phyloP scores from a whole-genome alignment of 495 filamentous ascomycete species.

The Tuber indicum region DNA sequence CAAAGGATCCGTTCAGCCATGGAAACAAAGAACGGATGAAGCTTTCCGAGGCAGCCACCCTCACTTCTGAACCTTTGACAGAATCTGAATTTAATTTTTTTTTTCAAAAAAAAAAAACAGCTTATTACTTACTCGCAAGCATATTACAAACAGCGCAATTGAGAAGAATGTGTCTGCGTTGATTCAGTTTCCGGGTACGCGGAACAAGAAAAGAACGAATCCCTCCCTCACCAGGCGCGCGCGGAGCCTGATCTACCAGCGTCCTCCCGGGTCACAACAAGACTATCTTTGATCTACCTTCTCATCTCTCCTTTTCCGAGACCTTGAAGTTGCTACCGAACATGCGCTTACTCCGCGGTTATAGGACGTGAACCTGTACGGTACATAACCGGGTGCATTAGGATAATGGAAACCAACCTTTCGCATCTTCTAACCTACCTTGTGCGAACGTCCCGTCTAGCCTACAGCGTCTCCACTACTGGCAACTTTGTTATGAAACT shows the following conservation, averaged over 20 bases:
- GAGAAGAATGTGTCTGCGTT: neutral
- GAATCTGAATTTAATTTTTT: neutral
- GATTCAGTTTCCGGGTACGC: neutral
- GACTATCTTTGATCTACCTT: constrained; percentile 61
- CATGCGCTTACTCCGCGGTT: constrained; percentile 57
- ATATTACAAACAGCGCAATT: neutral
- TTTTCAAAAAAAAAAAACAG: neutral
- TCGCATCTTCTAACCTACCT: constrained; percentile 68
- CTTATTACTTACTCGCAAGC: neutral
- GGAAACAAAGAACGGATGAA: neutral
- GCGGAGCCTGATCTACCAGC: constrained; percentile 54
- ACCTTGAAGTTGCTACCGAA: constrained; percentile 82
- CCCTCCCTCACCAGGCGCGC: neutral
- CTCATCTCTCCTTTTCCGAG: constrained; percentile 47
- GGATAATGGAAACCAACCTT: constrained; percentile 46
- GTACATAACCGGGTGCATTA: neutral
- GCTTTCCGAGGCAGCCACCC: neutral
- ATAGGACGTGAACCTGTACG: neutral
- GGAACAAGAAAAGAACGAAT: neutral
- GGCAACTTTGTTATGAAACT: constrained; percentile 67
- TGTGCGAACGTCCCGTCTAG: constrained; percentile 84
- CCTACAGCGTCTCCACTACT: constrained; percentile 88
- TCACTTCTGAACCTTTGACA: neutral
- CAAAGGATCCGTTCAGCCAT: neutral
- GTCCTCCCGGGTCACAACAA: constrained; percentile 70